Evolutionary conservation across 2,329 filamentous ascomycete species (phyloP), one percentile per base, ranked within the genome.

Genomic region (Alternaria metachromatica): DNA sequence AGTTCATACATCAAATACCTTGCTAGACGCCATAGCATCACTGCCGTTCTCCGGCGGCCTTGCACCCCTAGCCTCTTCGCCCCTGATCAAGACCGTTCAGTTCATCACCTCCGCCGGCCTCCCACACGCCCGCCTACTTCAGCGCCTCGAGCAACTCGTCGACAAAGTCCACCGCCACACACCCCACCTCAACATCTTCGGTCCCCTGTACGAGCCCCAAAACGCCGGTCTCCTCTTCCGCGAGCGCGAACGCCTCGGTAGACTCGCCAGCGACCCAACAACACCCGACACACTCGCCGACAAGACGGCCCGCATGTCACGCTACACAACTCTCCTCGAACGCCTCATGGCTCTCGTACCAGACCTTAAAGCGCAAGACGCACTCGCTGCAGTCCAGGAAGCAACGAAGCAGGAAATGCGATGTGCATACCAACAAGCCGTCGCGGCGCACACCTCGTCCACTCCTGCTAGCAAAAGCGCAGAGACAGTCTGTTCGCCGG

Each of bases 91-190:
- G 8, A 71, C 73, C 2, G 33, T 76, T 3, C 67, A 62, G 3
- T 78, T 78, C 64, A 62, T 78, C 33, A 58, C 76, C 12, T 72
- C 72, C 2, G 76, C 64, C 5, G 73, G 76, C 6, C 66, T 76
- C 2, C 59, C 69, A 0, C 66, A 73, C 1, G 76, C 65, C 9
- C 74, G 74, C 6, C 70, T 80, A 3, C 72, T 79, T n/a, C 76
- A 77, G 57, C 75, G 76, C 28, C 65, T 80, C 6, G 77, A 80
- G 62, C 71, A 65, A 11, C 68, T 80, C 12, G 69, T 80, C 21
- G 76, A 76, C 37, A 80, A 80, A 58, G 69, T 78, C 0, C 72
- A 79, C 49, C 66, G 67, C 15, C 71, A 76, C 12, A 48, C 72
- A 3, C 72, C 74, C 2, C 63, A 69, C 9, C 71, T 76, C 6